These are phyloP conservation scores for Peronospora destructor DNA, from an alignment of 352 stramenopile species.

Conservation along the genomic window DNA sequence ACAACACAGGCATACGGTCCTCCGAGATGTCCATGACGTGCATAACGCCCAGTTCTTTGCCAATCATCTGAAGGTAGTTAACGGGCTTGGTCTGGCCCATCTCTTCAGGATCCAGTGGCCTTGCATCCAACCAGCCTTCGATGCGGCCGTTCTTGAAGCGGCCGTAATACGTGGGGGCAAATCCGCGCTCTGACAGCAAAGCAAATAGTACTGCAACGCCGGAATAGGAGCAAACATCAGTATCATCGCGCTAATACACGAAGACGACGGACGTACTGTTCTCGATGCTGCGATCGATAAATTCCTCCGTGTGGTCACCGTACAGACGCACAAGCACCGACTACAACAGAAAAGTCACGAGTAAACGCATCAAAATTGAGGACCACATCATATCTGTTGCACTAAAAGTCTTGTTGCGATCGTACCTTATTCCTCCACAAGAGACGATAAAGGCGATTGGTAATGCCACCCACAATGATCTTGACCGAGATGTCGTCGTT, in stretches of 20 bases:
- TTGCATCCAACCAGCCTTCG: conserved; percentile 85
- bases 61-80: conserved; percentile 83
- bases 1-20: conserved; percentile 55
- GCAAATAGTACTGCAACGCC: conserved; percentile 68
- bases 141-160: conserved; percentile 89
- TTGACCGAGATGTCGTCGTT: conserved; percentile 73
- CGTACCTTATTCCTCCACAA: conserved; percentile 51
- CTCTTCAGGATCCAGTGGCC: conserved; percentile 78
- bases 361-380: neutral
- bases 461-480: conserved; percentile 88
- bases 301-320: conserved; percentile 88
- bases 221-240: conserved; percentile 6
- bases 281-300: conserved; percentile 89
- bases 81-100: conserved; percentile 75
- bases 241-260: neutral
- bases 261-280: conserved; percentile 56
- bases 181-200: conserved; percentile 70
- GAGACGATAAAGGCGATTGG: conserved; percentile 89
- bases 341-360: conserved; percentile 13
- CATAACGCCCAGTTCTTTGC: conserved; percentile 81
- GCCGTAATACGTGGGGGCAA: conserved; percentile 86
- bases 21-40: conserved; percentile 80
- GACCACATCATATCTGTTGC: neutral
- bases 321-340: conserved; percentile 89
- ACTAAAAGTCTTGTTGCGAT: neutral